Conservation (phyloP, 495 filamentous ascomycete genomes). For the Hypomontagnella monticulosa region DNA sequence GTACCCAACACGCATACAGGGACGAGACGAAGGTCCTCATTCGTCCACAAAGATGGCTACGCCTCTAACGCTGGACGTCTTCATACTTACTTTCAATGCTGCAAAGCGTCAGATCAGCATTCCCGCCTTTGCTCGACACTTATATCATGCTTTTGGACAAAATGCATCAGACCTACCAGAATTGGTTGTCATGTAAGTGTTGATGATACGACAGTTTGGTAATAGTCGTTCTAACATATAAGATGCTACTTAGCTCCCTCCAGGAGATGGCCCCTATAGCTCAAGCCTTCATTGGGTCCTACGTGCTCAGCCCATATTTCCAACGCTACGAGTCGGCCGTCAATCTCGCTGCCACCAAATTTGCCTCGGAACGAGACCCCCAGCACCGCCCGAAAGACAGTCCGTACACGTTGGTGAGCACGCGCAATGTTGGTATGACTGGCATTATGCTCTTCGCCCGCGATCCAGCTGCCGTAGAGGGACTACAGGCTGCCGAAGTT, state of each 20-base stretch:
- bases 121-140: constrained; percentile 71
- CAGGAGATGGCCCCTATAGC: constrained; percentile 91
- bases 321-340: constrained; percentile 72
- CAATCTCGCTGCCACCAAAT: constrained; percentile 65
- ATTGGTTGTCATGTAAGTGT: constrained; percentile 68
- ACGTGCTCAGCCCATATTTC: constrained; percentile 80
- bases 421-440: constrained; percentile 86
- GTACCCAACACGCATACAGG: background rate
- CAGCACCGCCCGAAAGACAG: constrained; percentile 36
- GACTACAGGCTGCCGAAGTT: constrained; percentile 74
- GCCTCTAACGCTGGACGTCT: constrained; percentile 60
- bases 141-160: constrained; percentile 73
- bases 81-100: constrained; percentile 92
- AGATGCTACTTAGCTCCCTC: constrained; percentile 65
- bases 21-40: background rate
- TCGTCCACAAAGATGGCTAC: constrained; percentile 18
- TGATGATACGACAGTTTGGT: background rate
- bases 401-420: constrained; percentile 59
- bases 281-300: constrained; percentile 86
- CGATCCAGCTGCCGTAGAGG: constrained; percentile 62
- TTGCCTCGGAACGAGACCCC: constrained; percentile 18
- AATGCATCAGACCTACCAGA: constrained; percentile 65
- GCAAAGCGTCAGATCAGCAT: constrained; percentile 72
- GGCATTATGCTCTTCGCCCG: constrained; percentile 83
- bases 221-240: constrained; percentile 2